phyloP scores from a whole-genome alignment of 352 stramenopile genomes.

The Peronospora destructor region DNA sequence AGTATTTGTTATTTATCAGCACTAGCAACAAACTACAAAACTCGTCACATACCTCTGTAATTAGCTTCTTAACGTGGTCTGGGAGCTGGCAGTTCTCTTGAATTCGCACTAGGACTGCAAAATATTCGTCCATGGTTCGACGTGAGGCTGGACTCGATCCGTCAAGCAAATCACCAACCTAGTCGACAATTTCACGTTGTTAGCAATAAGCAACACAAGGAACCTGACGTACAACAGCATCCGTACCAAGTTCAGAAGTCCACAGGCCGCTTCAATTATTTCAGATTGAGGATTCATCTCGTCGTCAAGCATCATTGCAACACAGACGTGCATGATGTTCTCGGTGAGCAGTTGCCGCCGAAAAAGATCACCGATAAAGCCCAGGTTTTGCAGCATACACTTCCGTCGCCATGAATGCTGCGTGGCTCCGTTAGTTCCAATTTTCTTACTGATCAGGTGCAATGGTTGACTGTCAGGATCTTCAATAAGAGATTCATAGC shows the following conservation, averaged over 20 bases:
- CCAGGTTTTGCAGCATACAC: slow-evolving; percentile 72
- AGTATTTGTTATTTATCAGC: slow-evolving; percentile 6
- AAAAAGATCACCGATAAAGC: slow-evolving; percentile 70
- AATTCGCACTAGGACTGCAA: slow-evolving; percentile 57
- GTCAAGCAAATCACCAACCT: slow-evolving; percentile 76
- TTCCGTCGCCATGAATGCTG: slow-evolving; percentile 67
- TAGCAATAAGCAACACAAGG: neutral
- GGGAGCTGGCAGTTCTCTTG: slow-evolving; percentile 32
- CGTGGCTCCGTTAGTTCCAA: slow-evolving; percentile 10
- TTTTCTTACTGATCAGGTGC: slow-evolving; percentile 14
- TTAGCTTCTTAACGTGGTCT: slow-evolving; percentile 33
- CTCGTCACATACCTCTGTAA: slow-evolving; percentile 38
- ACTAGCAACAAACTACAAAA: neutral
- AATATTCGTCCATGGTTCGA: slow-evolving; percentile 81
- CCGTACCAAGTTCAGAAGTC: slow-evolving; percentile 50
- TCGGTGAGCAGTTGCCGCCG: slow-evolving; percentile 70
- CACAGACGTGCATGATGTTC: slow-evolving; percentile 80
- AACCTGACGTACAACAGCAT: neutral
- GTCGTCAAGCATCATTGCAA: slow-evolving; percentile 80
- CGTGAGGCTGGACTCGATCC: slow-evolving; percentile 73
- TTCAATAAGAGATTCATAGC: slow-evolving; percentile 77
- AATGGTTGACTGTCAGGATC: slow-evolving; percentile 36
- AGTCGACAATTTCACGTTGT: neutral
- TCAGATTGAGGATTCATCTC: slow-evolving; percentile 54
- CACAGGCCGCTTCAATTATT: slow-evolving; percentile 63